phyloP scores from a whole-genome alignment of 2,329 filamentous ascomycete genomes.

The Pseudophaeomoniella oleicola region DNA sequence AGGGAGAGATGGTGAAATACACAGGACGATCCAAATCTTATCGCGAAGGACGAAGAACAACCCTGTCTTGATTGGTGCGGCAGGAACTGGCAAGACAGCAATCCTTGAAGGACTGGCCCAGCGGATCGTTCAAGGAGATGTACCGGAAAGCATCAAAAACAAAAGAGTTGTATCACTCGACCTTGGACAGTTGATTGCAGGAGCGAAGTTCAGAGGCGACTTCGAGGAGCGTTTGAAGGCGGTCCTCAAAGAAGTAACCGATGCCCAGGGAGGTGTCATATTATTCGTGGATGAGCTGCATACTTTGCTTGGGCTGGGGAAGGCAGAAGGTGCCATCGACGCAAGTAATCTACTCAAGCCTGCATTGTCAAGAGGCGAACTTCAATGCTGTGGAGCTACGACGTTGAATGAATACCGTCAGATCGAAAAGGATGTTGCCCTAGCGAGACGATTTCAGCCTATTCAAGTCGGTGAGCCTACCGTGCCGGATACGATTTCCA shows the following conservation, averaged over 20 bases:
- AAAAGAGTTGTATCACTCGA: constrained; percentile 82
- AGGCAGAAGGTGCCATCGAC: constrained; percentile 92
- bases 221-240: constrained; percentile 90
- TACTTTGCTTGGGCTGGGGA: constrained; percentile 78
- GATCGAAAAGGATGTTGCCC: constrained; percentile 90
- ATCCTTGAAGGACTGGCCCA: constrained; percentile 92
- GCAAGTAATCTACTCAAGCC: constrained; percentile 91
- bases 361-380: constrained; percentile 76
- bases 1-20: constrained; percentile 79
- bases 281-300: constrained; percentile 93
- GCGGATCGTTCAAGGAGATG: constrained; percentile 82
- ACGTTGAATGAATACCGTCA: constrained; percentile 81
- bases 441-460: constrained; percentile 86
- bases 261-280: constrained; percentile 78
- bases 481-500: constrained; percentile 87
- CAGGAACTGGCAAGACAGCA: constrained; percentile 96
- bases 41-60: constrained; percentile 96
- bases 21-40: constrained; percentile 84
- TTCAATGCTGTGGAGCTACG: constrained; percentile 91
- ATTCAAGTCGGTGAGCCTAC: constrained; percentile 86
- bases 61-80: constrained; percentile 91
- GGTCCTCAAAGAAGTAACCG: constrained; percentile 79
- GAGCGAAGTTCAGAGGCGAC: constrained; percentile 88
- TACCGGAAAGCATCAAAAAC: constrained; percentile 90
- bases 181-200: constrained; percentile 82